These are phyloP conservation scores for Trebouxia sp. DNA, from an alignment of 139 green algal genomes.

Conservation along the genomic window DNA sequence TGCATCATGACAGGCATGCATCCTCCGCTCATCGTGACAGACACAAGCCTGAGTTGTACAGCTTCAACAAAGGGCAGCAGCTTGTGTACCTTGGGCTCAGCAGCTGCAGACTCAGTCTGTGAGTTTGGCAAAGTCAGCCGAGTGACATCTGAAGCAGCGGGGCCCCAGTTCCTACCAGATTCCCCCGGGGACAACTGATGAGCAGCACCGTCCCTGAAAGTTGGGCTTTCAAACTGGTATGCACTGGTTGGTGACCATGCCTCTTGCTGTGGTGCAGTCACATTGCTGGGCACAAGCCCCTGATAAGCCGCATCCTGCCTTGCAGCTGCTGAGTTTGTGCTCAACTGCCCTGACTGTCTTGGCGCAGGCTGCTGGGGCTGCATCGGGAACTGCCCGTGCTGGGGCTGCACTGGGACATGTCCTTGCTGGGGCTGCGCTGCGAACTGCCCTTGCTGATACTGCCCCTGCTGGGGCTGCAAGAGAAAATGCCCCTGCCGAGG, in stretches of 20 bases:
- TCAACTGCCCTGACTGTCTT: not conserved
- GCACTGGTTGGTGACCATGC: not conserved
- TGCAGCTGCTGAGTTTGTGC: not conserved
- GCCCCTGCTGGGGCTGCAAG: not conserved
- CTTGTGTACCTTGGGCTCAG: not conserved
- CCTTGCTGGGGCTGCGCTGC: not conserved
- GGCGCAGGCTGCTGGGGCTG: not conserved
- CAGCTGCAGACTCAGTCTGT: constrained; percentile 1
- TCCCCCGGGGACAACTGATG: not conserved
- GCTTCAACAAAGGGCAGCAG: not conserved
- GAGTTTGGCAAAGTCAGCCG: not conserved
- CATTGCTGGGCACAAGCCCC: not conserved
- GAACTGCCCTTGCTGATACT: no score
- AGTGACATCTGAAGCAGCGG: constrained; percentile 12
- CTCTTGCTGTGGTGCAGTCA: not conserved
- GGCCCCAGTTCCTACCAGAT: not conserved
- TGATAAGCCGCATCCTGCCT: not conserved
- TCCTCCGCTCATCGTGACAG: not conserved
- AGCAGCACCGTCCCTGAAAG: constrained; percentile 7
- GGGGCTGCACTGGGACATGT: not conserved
- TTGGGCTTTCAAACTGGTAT: constrained; percentile 28
- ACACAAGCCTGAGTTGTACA: not conserved
- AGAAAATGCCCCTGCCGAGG: not conserved
- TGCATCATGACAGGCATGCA: not conserved
- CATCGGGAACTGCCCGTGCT: no score